A percentile compares a stretch with the other conserved stretches of the same genome.
Conservation (phyloP, 2,329 filamentous ascomycete species). For the Aureobasidium sp. region DNA sequence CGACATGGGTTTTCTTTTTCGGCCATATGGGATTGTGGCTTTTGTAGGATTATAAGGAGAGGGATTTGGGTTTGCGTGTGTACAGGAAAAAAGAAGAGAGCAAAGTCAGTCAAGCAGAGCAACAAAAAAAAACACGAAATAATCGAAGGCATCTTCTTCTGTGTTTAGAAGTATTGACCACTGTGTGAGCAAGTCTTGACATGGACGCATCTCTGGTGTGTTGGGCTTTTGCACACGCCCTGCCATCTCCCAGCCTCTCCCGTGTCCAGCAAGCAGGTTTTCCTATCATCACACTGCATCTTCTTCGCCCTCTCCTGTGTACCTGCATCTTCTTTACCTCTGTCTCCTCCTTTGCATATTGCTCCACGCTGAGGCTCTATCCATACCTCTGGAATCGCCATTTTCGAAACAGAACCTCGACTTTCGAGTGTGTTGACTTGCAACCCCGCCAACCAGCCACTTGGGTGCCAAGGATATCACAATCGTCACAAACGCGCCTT, state of each 20-base stretch:
- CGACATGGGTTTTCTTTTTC: not conserved
- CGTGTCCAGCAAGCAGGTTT: constrained; percentile 11
- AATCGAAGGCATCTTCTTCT: not conserved
- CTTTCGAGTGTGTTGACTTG: not conserved
- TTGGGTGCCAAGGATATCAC: constrained; percentile 8
- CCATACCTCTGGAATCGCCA: not conserved
- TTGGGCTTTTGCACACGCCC: not conserved
- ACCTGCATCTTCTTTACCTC: not conserved
- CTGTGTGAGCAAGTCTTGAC: not conserved
- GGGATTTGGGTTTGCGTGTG: not conserved
- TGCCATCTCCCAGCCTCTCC: constrained; percentile 13
- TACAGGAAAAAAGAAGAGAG: constrained; percentile 1
- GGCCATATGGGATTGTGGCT: not conserved
- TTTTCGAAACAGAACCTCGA: not conserved
- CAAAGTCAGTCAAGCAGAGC: not conserved
- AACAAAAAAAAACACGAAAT: not conserved
- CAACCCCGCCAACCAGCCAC: constrained; percentile 11
- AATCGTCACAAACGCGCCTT: constrained; percentile 3
- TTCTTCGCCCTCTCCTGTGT: not conserved
- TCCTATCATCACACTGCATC: not conserved
- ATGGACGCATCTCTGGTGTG: not conserved
- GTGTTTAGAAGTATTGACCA: not conserved
- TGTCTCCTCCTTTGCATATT: not conserved
- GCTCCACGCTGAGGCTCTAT: not conserved
- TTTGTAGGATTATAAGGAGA: constrained; percentile 3